phyloP scores from a whole-genome alignment of 176 grass and related monocot genomes.

The Saccharum officinarum region DNA sequence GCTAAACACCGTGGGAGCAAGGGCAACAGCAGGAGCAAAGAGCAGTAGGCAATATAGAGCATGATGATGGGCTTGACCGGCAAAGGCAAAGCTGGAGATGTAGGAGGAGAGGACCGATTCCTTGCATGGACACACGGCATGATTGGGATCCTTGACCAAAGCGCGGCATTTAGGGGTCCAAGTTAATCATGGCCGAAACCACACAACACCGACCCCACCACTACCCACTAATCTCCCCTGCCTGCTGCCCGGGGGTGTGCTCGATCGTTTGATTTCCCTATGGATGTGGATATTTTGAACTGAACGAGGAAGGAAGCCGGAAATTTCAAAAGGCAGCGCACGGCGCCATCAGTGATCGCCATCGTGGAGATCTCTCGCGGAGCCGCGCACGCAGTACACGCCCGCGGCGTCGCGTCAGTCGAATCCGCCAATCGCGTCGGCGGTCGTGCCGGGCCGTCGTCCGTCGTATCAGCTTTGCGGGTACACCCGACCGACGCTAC shows the following conservation, averaged over 20 bases:
- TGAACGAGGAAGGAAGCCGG: neutral
- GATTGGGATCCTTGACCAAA: conserved; percentile 37
- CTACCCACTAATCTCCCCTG: neutral
- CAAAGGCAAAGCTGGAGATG: neutral
- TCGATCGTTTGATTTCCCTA: neutral
- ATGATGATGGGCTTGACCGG: conserved; percentile 38
- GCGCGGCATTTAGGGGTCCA: neutral
- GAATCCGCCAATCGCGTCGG: neutral
- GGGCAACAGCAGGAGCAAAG: neutral
- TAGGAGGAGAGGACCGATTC: neutral
- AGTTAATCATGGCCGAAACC: conserved; percentile 23
- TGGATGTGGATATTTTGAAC: neutral
- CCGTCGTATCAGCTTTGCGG: conserved; percentile 20
- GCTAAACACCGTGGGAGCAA: neutral
- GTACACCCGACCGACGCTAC: neutral
- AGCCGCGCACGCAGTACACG: no score
- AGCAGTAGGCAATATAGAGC: no score
- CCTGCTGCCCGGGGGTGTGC: no score
- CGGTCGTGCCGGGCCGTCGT: neutral
- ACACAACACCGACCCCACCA: neutral
- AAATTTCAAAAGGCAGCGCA: neutral
- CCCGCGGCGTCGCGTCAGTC: neutral
- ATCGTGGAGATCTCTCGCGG: neutral
- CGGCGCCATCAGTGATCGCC: neutral
- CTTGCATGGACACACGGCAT: conserved; percentile 30